Percentiles rank a stretch among this genome's conserved stretches.
Conservation (phyloP, 2,329 filamentous ascomycete genomes). For the Colletotrichum sp. region DNA sequence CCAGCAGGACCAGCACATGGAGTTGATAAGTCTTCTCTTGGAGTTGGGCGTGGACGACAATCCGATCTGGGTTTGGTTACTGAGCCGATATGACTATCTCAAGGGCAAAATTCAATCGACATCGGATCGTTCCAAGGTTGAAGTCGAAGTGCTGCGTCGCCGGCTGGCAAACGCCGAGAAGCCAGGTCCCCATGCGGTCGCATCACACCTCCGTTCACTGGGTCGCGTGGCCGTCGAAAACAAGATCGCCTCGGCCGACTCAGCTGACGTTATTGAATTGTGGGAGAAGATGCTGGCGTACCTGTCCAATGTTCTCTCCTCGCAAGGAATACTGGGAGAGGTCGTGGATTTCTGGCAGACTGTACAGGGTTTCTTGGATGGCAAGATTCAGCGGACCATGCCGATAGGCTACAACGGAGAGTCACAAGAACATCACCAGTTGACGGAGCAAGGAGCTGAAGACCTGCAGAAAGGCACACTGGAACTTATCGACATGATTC, state of each 20-base stretch:
- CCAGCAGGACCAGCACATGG: conserved; percentile 84
- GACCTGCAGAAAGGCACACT: conserved; percentile 79
- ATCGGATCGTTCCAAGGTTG: conserved; percentile 85
- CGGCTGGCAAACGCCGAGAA: conserved; percentile 77
- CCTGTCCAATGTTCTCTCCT: conserved; percentile 75
- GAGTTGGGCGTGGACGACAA: conserved; percentile 95
- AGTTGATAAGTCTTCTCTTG: conserved; percentile 86
- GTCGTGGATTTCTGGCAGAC: conserved; percentile 94
- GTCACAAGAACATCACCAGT: conserved; percentile 79
- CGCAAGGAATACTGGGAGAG: conserved; percentile 84
- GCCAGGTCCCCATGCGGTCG: conserved; percentile 71
- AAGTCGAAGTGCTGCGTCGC: conserved; percentile 89
- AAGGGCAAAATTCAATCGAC: conserved; percentile 83
- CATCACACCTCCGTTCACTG: conserved; percentile 77
- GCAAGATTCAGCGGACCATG: conserved; percentile 79
- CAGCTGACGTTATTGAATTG: conserved; percentile 80
- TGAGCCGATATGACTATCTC: conserved; percentile 87
- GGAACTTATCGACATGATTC: conserved; percentile 83
- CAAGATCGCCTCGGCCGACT: conserved; percentile 72
- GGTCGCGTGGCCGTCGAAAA: conserved; percentile 70
- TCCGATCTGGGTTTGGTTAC: conserved; percentile 94
- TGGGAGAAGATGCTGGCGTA: conserved; percentile 90
- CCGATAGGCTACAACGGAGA: conserved; percentile 83
- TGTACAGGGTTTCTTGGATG: conserved; percentile 87
- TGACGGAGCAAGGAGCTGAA: conserved; percentile 72